Conservation (phyloP, 306 rosid species). For the Calophaca sinica region DNA sequence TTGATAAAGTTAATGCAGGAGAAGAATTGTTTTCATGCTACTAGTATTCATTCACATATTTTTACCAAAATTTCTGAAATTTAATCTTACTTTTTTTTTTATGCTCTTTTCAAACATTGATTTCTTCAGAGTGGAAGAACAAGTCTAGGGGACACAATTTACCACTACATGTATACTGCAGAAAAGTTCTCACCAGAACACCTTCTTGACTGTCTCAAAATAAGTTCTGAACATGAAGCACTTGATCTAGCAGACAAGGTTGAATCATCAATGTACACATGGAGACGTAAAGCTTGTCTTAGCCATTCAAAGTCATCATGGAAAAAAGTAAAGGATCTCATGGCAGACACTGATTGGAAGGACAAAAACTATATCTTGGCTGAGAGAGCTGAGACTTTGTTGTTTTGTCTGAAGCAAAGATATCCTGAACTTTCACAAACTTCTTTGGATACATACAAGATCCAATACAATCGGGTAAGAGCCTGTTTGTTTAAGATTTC, state of each 20-base stretch:
- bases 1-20: conserved; percentile 35
- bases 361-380: conserved; percentile 89
- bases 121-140: conserved; percentile 79
- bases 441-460: conserved; percentile 88
- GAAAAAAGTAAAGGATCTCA: conserved; percentile 84
- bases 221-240: conserved; percentile 91
- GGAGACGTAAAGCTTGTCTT: conserved; percentile 91
- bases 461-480: conserved; percentile 80
- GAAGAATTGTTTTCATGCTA: conserved; percentile 34
- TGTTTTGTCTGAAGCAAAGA: conserved; percentile 83
- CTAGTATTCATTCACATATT: conserved; percentile 32
- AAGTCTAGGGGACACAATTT: conserved; percentile 77
- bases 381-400: conserved; percentile 78
- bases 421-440: conserved; percentile 97
- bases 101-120: conserved; percentile 11
- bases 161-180: conserved; percentile 62
- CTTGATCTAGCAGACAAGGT: conserved; percentile 88
- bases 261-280: conserved; percentile 93
- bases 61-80: conserved; percentile 20
- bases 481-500: background rate
- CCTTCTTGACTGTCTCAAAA: conserved; percentile 73
- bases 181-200: conserved; percentile 78
- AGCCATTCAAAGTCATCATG: conserved; percentile 86
- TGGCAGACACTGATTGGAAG: conserved; percentile 64
- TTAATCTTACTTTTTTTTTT: background rate